Evolutionary conservation across 441 rosid species (phyloP).

Genomic region (Viola pubescens): DNA sequence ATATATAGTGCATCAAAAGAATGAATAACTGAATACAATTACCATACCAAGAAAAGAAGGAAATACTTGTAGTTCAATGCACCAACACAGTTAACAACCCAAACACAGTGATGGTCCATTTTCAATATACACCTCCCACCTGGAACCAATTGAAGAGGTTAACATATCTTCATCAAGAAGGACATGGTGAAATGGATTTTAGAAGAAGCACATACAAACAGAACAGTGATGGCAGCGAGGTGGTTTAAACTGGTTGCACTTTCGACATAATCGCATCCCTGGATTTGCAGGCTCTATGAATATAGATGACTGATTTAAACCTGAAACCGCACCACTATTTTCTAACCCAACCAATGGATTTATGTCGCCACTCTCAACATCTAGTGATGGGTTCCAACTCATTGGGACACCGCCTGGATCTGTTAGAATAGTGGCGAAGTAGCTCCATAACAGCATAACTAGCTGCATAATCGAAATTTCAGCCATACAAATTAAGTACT

Average conservation of each 20-base stretch:
- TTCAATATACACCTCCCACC: slow-evolving; percentile 84
- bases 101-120: slow-evolving; percentile 94
- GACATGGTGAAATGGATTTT: too few relatives aligned
- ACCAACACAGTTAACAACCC: slow-evolving; percentile 96
- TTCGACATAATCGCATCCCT: slow-evolving; percentile 55
- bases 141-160: slow-evolving; percentile 15
- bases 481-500: slow-evolving; percentile 4
- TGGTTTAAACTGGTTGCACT: slow-evolving; percentile 73
- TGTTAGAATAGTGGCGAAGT: slow-evolving; percentile 58
- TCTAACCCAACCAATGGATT: slow-evolving; percentile 39
- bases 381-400: slow-evolving; percentile 56
- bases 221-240: slow-evolving; percentile 96
- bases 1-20: too few relatives aligned
- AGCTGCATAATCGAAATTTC: slow-evolving; percentile 36
- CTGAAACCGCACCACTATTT: slow-evolving; percentile 21
- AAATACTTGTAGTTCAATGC: slow-evolving; percentile 87
- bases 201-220: slow-evolving; percentile 53
- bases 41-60: slow-evolving; percentile 83
- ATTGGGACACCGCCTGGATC: slow-evolving; percentile 82
- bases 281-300: slow-evolving; percentile 27
- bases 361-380: slow-evolving; percentile 61
- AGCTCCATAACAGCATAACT: slow-evolving; percentile 76
- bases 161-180: too few relatives aligned
- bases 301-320: slow-evolving; percentile 15
- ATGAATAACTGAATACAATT: background rate